phyloP scores from a whole-genome alignment of 2,329 filamentous ascomycete species.

The Venturia carpophila region DNA sequence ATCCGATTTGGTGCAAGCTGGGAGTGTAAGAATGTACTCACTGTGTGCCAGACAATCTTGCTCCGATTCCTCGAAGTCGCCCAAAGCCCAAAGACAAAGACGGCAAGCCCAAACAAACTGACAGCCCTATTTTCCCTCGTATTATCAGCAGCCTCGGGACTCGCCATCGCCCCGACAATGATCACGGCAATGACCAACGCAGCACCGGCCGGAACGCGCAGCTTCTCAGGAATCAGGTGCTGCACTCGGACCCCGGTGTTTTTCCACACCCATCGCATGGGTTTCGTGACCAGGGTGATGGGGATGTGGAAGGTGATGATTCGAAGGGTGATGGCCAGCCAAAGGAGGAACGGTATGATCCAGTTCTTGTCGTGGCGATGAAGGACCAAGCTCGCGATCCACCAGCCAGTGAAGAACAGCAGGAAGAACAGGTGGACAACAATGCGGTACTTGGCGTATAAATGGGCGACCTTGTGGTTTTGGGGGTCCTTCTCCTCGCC shows the following conservation, averaged over 20 bases:
- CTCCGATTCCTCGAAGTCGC: slow-evolving; percentile 62
- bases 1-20: no score
- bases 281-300: slow-evolving; percentile 55
- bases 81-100: slow-evolving; percentile 63
- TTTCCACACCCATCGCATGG: slow-evolving; percentile 60
- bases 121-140: slow-evolving; percentile 72
- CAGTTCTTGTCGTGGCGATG: slow-evolving; percentile 69
- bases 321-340: slow-evolving; percentile 65
- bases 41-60: slow-evolving; percentile 42
- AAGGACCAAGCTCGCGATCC: slow-evolving; percentile 65
- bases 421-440: slow-evolving; percentile 41
- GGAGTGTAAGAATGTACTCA: not conserved
- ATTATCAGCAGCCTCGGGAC: slow-evolving; percentile 64
- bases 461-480: slow-evolving; percentile 28
- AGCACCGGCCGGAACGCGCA: slow-evolving; percentile 57
- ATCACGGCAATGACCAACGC: slow-evolving; percentile 61
- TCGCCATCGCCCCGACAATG: slow-evolving; percentile 69
- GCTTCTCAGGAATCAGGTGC: slow-evolving; percentile 56
- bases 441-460: slow-evolving; percentile 40
- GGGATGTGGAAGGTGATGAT: slow-evolving; percentile 68
- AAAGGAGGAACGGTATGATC: slow-evolving; percentile 77
- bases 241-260: slow-evolving; percentile 54
- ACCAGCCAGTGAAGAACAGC: slow-evolving; percentile 45
- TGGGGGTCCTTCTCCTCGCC: slow-evolving; percentile 28
- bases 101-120: slow-evolving; percentile 67